These are phyloP conservation scores for Aspergillus diversus DNA, from an alignment of 495 filamentous ascomycete species.

Conservation along the genomic window DNA sequence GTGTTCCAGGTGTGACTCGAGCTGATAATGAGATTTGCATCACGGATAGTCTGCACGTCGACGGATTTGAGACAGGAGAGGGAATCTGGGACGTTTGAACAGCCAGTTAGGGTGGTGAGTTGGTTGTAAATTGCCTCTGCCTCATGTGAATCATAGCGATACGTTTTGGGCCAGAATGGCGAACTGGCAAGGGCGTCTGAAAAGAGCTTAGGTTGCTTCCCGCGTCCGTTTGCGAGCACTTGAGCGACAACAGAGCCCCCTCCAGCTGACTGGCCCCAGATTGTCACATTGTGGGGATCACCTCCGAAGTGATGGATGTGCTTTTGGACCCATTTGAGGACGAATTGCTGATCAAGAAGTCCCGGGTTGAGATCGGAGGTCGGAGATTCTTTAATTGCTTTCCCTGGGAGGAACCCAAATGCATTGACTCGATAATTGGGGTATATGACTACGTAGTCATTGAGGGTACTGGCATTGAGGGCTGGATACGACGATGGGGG, in stretches of 20 bases:
- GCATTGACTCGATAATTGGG: slow-evolving; percentile 61
- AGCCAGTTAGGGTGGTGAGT: slow-evolving; percentile 49
- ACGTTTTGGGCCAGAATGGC: slow-evolving; percentile 66
- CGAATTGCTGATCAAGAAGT: slow-evolving; percentile 53
- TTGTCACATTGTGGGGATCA: slow-evolving; percentile 52
- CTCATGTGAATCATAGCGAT: slow-evolving; percentile 51
- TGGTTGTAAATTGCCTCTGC: slow-evolving; percentile 53
- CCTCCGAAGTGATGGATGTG: slow-evolving; percentile 57
- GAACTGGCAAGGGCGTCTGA: slow-evolving; percentile 59
- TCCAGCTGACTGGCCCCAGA: slow-evolving; percentile 59
- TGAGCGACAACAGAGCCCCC: slow-evolving; percentile 60
- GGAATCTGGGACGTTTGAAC: slow-evolving; percentile 38
- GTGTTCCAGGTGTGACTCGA: slow-evolving; percentile 54
- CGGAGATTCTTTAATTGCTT: slow-evolving; percentile 48
- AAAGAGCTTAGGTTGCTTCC: slow-evolving; percentile 43
- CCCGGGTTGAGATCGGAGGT: slow-evolving; percentile 56
- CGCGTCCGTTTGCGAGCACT: slow-evolving; percentile 50
- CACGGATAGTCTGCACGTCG: slow-evolving; percentile 52
- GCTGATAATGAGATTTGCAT: slow-evolving; percentile 49
- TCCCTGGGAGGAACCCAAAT: slow-evolving; percentile 61
- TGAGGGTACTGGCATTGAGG: slow-evolving; percentile 49
- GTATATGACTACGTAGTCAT: slow-evolving; percentile 57
- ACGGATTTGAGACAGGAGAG: slow-evolving; percentile 54
- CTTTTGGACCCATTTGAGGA: slow-evolving; percentile 57
- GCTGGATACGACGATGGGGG: slow-evolving; percentile 61